Conservation (phyloP, 176 grass and related monocot species). For the Raddia guianensis region DNA sequence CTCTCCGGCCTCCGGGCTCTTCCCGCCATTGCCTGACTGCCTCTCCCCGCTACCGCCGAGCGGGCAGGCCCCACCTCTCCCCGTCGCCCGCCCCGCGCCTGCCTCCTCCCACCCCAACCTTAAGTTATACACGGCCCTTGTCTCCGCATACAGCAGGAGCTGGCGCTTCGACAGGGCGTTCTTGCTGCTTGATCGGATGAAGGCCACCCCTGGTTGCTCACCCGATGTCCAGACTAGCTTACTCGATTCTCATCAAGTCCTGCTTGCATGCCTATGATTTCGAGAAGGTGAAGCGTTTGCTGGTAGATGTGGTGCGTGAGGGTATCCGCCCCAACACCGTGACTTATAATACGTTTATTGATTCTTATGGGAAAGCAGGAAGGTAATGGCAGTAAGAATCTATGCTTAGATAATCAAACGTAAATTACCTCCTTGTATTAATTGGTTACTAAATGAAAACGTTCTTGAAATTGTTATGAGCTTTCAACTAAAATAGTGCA, state of each 20-base stretch:
- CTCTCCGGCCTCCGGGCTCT: too few relatives aligned
- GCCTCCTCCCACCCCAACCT: conserved; percentile 42
- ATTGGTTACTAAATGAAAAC: not conserved
- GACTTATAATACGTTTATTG: conserved; percentile 90
- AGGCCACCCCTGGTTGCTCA: conserved; percentile 59
- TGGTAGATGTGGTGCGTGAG: conserved; percentile 58
- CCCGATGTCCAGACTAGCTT: conserved; percentile 75
- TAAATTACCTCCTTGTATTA: not conserved
- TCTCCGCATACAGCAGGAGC: conserved; percentile 90
- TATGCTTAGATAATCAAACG: not conserved
- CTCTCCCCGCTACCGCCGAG: too few relatives aligned
- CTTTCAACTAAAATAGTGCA: not conserved
- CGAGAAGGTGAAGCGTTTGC: conserved; percentile 63
- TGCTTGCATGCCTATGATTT: conserved; percentile 83
- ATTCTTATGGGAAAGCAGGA: conserved; percentile 88
- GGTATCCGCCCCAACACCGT: conserved; percentile 70
- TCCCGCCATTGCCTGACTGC: too few relatives aligned
- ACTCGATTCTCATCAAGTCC: conserved; percentile 95
- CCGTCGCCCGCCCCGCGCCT: too few relatives aligned
- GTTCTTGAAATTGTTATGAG: not conserved
- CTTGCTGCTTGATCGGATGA: conserved; percentile 76
- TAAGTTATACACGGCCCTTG: conserved; percentile 76
- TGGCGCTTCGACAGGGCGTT: conserved; percentile 69
- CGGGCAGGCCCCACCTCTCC: too few relatives aligned
- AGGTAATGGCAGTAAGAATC: conserved; percentile 42